These are phyloP conservation scores for Miscanthus lutarioriparius DNA, from an alignment of 176 grass and related monocot genomes.

Conservation along the genomic window DNA sequence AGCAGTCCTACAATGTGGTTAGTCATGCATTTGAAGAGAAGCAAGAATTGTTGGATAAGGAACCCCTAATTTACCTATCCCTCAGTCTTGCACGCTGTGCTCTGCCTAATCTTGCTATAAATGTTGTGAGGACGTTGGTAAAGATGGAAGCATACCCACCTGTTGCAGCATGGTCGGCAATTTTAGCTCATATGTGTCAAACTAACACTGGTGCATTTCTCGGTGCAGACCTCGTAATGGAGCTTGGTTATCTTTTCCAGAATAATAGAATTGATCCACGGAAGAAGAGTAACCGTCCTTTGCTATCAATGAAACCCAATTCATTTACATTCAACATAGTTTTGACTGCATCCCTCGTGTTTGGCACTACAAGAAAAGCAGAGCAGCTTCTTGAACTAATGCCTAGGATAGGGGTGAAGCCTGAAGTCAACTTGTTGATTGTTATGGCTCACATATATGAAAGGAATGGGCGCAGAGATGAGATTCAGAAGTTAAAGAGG, in stretches of 20 bases:
- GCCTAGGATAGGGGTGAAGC: slow-evolving; percentile 62
- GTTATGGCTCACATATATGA: slow-evolving; percentile 83
- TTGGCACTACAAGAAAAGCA: slow-evolving; percentile 70
- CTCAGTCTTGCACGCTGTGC: slow-evolving; percentile 52
- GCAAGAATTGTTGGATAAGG: slow-evolving; percentile 61
- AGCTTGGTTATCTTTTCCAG: slow-evolving; percentile 77
- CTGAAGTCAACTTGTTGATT: slow-evolving; percentile 61
- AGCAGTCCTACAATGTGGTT: slow-evolving; percentile 66
- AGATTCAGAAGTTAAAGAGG: slow-evolving; percentile 73
- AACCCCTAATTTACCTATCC: slow-evolving; percentile 75
- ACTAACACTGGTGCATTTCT: slow-evolving; percentile 62
- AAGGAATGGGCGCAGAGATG: slow-evolving; percentile 79
- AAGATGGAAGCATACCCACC: slow-evolving; percentile 78
- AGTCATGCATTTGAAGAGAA: slow-evolving; percentile 50
- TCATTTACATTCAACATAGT: slow-evolving; percentile 66
- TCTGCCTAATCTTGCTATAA: slow-evolving; percentile 65
- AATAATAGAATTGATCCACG: slow-evolving; percentile 77
- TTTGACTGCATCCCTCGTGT: slow-evolving; percentile 72
- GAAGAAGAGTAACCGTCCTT: slow-evolving; percentile 63
- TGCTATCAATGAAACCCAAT: slow-evolving; percentile 77
- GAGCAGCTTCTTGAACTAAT: slow-evolving; percentile 89
- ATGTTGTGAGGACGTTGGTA: slow-evolving; percentile 76
- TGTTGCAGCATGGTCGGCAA: slow-evolving; percentile 61
- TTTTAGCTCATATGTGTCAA: slow-evolving; percentile 76
- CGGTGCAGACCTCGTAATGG: slow-evolving; percentile 72